Evolutionary conservation across 306 rosid genomes (phyloP).

Genomic region (Dalbergia cultrata): DNA sequence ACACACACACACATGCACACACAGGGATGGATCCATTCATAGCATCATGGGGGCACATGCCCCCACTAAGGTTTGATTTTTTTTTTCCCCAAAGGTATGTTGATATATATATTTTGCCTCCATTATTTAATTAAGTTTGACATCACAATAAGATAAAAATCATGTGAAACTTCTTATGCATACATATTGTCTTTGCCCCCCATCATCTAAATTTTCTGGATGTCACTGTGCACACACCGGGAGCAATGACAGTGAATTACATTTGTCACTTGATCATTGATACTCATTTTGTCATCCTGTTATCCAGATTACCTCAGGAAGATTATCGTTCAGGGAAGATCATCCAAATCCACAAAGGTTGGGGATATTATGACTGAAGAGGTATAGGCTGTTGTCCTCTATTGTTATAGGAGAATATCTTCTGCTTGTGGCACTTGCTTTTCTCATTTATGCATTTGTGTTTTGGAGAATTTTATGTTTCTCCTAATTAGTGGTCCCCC

Average conservation of each 20-base stretch:
- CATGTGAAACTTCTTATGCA: too few species aligned
- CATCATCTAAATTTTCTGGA: too few species aligned
- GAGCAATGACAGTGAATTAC: neutral
- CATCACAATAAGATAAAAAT: too few species aligned
- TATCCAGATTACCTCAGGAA: slow-evolving; percentile 90
- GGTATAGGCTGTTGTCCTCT: slow-evolving; percentile 58
- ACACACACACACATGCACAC: neutral
- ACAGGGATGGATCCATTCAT: too few species aligned
- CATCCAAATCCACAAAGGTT: slow-evolving; percentile 97
- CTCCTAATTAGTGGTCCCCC: slow-evolving; percentile 20
- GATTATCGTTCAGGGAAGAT: slow-evolving; percentile 98
- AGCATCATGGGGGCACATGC: too few species aligned
- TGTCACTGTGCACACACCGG: too few species aligned
- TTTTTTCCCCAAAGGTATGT: too few species aligned
- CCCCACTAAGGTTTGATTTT: too few species aligned
- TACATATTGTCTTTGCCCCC: too few species aligned
- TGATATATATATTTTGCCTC: too few species aligned
- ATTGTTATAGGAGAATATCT: neutral
- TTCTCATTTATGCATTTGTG: neutral
- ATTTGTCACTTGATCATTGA: neutral
- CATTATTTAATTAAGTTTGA: too few species aligned
- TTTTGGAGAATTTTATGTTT: slow-evolving; percentile 11
- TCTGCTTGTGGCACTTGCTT: neutral
- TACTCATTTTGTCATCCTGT: slow-evolving; percentile 23
- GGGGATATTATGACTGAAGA: slow-evolving; percentile 99